These are phyloP conservation scores for Colletotrichum zoysiae DNA, from an alignment of 2,329 filamentous ascomycete genomes.

Conservation along the genomic window DNA sequence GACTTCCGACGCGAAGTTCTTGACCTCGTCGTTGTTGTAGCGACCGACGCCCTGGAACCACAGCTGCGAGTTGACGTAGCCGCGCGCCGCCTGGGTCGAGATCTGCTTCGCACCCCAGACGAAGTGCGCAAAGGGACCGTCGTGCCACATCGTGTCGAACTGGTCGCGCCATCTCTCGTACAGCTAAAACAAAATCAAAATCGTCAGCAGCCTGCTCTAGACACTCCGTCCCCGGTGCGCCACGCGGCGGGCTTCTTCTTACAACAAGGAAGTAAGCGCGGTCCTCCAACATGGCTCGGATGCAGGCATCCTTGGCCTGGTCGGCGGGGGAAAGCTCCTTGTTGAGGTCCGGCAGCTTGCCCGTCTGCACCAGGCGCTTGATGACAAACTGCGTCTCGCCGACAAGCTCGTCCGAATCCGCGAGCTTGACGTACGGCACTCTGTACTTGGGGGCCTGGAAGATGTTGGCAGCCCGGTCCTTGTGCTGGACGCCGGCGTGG, in stretches of 20 bases:
- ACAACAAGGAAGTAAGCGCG: conserved; percentile 44
- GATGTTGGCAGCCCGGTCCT: conserved; percentile 39
- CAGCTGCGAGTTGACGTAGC: conserved; percentile 42
- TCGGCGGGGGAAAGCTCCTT: conserved; percentile 31
- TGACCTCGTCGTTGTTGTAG: conserved; percentile 42
- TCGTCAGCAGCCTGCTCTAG: conserved; percentile 5
- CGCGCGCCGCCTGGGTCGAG: conserved; percentile 23
- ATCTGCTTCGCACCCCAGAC: conserved; percentile 42
- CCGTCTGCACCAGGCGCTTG: conserved; percentile 40
- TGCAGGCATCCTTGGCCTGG: conserved; percentile 41
- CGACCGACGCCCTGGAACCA: conserved; percentile 44
- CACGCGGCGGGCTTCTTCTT: not conserved
- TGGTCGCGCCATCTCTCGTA: conserved; percentile 45
- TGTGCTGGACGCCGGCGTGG: conserved; percentile 42
- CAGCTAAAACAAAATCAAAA: conserved; percentile 20
- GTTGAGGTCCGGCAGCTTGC: conserved; percentile 41
- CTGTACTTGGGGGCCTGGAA: conserved; percentile 43
- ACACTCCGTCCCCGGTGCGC: not conserved
- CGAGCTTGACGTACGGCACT: conserved; percentile 43
- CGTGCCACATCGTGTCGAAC: conserved; percentile 41
- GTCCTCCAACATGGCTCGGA: conserved; percentile 43
- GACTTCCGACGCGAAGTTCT: conserved; percentile 41
- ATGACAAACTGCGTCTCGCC: conserved; percentile 44
- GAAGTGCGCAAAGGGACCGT: conserved; percentile 42
- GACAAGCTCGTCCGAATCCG: conserved; percentile 42